These are phyloP conservation scores for Aspergillus hiratsukae DNA, from an alignment of 2,329 filamentous ascomycete species.

Conservation along the genomic window DNA sequence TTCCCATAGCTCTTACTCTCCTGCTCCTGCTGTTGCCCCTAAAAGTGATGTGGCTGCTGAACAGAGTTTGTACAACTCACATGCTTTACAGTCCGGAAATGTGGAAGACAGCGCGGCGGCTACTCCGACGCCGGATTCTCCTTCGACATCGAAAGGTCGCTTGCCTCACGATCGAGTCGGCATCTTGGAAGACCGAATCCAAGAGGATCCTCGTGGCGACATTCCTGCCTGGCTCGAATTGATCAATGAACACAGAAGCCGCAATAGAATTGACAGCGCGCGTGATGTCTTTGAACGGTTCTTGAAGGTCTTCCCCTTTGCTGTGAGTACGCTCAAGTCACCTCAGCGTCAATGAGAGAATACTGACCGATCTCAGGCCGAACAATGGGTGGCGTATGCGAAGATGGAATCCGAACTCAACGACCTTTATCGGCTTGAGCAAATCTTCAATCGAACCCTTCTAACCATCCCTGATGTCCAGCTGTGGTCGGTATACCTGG, in stretches of 20 bases:
- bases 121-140: slow-evolving; percentile 41
- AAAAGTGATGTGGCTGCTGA: slow-evolving; percentile 38
- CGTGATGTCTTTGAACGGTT: slow-evolving; percentile 81
- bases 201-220: slow-evolving; percentile 88
- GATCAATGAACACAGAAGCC: slow-evolving; percentile 77
- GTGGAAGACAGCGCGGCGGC: slow-evolving; percentile 35
- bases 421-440: slow-evolving; percentile 73
- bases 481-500: slow-evolving; percentile 89
- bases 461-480: slow-evolving; percentile 75
- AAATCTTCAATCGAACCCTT: slow-evolving; percentile 76
- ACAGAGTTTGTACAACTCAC: slow-evolving; percentile 35
- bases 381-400: slow-evolving; percentile 84
- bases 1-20: slow-evolving; percentile 49
- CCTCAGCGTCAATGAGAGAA: slow-evolving; percentile 3
- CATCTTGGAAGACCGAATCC: slow-evolving; percentile 83
- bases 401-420: slow-evolving; percentile 86
- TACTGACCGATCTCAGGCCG: slow-evolving; percentile 60
- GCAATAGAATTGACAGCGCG: slow-evolving; percentile 75
- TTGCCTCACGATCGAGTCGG: slow-evolving; percentile 70
- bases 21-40: slow-evolving; percentile 40
- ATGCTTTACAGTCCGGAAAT: slow-evolving; percentile 26
- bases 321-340: slow-evolving; percentile 59
- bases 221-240: slow-evolving; percentile 86
- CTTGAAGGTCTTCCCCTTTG: slow-evolving; percentile 79
- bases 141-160: slow-evolving; percentile 47